Conservation (phyloP, 169 alveolate species). For the Cyclospora cayetanensis region DNA sequence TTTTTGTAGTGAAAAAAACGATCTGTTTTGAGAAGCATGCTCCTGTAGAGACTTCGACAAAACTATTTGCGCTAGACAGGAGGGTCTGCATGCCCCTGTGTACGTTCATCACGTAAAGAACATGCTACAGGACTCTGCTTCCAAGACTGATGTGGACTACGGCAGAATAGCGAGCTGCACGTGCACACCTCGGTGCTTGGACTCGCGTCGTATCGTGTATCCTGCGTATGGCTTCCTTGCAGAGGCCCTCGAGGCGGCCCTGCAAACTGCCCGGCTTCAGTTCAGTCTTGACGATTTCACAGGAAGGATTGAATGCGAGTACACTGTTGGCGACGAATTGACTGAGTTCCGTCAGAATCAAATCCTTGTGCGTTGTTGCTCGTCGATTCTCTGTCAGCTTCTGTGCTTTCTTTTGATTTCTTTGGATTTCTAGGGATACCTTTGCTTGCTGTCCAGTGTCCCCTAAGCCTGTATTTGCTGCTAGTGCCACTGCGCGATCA, state of each 20-base stretch:
- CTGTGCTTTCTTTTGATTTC: neutral
- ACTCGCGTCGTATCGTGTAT: neutral
- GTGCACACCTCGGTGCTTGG: too few relatives aligned
- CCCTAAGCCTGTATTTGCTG: neutral
- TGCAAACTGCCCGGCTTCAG: conserved; percentile 32
- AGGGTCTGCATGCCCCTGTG: too few relatives aligned
- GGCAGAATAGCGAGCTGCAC: too few relatives aligned
- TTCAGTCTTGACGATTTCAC: conserved; percentile 28
- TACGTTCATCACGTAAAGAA: too few relatives aligned
- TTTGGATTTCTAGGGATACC: neutral
- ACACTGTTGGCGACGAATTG: conserved; percentile 36
- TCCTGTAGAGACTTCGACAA: too few relatives aligned
- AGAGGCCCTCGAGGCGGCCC: conserved; percentile 3
- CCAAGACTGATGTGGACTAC: too few relatives aligned
- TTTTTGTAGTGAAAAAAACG: too few relatives aligned
- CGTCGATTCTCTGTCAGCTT: neutral
- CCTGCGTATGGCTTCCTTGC: neutral
- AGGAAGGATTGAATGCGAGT: conserved; percentile 27
- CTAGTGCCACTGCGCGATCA: too few relatives aligned
- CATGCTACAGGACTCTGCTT: too few relatives aligned
- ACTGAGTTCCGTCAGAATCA: conserved; percentile 39
- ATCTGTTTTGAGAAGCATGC: too few relatives aligned
- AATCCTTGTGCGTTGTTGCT: neutral
- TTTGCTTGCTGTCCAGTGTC: neutral
- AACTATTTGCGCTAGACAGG: too few relatives aligned